These are phyloP conservation scores for Ascochyta lentis DNA, from an alignment of 2,329 filamentous ascomycete genomes.

Conservation along the genomic window DNA sequence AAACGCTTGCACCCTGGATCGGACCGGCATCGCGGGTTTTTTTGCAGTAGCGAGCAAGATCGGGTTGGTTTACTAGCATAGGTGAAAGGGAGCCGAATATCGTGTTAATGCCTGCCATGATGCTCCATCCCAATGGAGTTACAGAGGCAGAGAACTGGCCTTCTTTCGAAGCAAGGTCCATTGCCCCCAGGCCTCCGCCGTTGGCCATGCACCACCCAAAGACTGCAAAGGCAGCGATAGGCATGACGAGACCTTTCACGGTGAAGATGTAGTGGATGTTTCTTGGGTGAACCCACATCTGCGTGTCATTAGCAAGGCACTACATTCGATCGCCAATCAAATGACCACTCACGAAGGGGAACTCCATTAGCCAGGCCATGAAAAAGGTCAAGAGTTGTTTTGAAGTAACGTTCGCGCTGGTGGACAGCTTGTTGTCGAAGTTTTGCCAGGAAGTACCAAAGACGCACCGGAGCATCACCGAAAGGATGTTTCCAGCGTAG, in stretches of 20 bases:
- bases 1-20: conserved; percentile 46
- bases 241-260: conserved; percentile 41
- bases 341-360: conserved; percentile 32
- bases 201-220: conserved; percentile 48
- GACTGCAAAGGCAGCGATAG: conserved; percentile 42
- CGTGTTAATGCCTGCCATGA: conserved; percentile 53
- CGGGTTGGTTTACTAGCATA: conserved; percentile 52
- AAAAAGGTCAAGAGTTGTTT: conserved; percentile 45
- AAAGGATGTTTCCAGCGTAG: conserved; percentile 40
- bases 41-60: conserved; percentile 51
- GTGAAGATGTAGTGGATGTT: conserved; percentile 38
- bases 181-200: conserved; percentile 36
- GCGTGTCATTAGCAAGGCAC: neutral
- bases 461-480: conserved; percentile 49
- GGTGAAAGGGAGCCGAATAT: conserved; percentile 52
- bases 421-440: conserved; percentile 37
- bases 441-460: conserved; percentile 49
- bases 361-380: conserved; percentile 38
- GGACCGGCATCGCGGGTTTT: conserved; percentile 37
- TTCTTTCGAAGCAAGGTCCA: conserved; percentile 20
- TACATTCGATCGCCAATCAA: neutral
- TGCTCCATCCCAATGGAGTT: conserved; percentile 43
- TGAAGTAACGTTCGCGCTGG: conserved; percentile 40
- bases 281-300: conserved; percentile 43
- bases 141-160: conserved; percentile 14